Conservation (phyloP, 2,329 filamentous ascomycete species). For the Cladophialophora psammophila region DNA sequence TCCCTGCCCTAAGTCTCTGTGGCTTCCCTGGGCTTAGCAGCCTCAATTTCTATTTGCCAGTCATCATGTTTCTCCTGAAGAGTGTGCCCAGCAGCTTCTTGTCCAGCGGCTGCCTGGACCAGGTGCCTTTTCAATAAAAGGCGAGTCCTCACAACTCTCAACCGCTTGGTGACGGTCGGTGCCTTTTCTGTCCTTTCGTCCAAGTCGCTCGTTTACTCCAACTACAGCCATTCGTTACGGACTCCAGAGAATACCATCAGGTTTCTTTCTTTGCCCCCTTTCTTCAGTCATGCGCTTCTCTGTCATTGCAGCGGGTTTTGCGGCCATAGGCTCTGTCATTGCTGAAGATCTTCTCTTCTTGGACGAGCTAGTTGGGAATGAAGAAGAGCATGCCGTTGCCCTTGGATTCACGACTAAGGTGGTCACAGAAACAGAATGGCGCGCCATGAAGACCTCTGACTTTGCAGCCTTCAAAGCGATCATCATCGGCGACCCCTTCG, state of each 20-base stretch:
- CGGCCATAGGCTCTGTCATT: neutral
- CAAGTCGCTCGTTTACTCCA: neutral
- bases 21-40: neutral
- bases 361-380: neutral
- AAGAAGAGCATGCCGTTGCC: constrained; percentile 2
- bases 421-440: constrained; percentile 45
- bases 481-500: constrained; percentile 7
- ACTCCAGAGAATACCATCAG: neutral
- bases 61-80: neutral
- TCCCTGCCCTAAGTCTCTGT: neutral
- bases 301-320: neutral
- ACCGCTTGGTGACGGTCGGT: neutral
- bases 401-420: constrained; percentile 26
- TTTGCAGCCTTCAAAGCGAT: constrained; percentile 11
- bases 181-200: constrained; percentile 1
- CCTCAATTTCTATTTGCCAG: neutral
- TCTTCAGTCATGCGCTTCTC: constrained; percentile 5
- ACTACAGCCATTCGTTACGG: constrained; percentile 2
- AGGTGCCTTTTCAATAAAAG: neutral
- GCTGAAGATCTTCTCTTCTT: constrained; percentile 11
- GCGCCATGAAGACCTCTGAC: constrained; percentile 44
- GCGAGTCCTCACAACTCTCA: neutral
- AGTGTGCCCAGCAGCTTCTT: neutral
- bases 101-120: neutral
- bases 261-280: neutral